Percentiles rank a stretch among this genome's conserved stretches.
Evolutionary conservation across 2,329 filamentous ascomycete species (phyloP).

Genomic region (Tolypocladium pustulatum): DNA sequence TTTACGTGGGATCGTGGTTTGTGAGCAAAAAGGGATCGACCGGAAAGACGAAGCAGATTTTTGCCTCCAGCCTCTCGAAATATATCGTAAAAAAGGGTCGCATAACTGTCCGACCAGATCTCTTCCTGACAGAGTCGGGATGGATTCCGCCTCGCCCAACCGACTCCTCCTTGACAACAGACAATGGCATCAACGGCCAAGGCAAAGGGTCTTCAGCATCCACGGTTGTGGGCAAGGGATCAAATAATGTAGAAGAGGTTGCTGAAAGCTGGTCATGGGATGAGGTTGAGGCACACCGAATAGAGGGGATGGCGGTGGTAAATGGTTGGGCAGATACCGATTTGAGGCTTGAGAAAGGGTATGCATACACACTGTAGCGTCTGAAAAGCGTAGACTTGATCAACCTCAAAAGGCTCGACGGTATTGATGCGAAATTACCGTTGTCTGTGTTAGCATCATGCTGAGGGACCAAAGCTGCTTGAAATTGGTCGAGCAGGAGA

Average conservation of each 20-base stretch:
- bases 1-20: conserved; percentile 4
- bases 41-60: background rate
- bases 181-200: background rate
- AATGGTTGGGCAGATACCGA: conserved; percentile 1
- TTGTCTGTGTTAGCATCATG: no score
- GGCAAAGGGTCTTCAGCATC: no score
- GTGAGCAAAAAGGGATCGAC: background rate
- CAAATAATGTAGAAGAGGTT: background rate
- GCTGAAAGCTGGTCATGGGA: conserved; percentile 1
- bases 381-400: background rate
- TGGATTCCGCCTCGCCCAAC: background rate
- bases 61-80: background rate
- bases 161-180: background rate
- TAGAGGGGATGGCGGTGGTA: conserved; percentile 1
- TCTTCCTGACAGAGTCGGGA: background rate
- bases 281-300: conserved; percentile 1
- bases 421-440: no score
- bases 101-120: background rate
- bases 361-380: background rate
- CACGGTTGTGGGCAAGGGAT: no score
- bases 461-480: no score
- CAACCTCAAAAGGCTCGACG: no score
- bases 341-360: background rate
- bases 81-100: background rate
- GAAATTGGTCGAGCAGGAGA: no score